phyloP scores from a whole-genome alignment of 441 rosid genomes.

The Arabidopsis hybrid region DNA sequence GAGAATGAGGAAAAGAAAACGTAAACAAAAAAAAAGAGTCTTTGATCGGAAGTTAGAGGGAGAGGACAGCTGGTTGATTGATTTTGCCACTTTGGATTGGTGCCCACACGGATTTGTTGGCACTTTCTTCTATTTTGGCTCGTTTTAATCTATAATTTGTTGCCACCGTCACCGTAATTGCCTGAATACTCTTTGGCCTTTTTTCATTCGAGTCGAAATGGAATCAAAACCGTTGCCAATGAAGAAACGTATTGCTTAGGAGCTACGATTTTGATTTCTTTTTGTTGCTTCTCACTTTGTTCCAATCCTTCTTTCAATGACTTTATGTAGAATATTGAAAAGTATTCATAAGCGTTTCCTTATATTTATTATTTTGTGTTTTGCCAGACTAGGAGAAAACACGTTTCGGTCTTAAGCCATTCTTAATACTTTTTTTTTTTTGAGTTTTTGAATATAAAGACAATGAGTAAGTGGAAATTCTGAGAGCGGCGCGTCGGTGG shows the following conservation, averaged over 20 bases:
- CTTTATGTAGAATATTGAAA: not conserved
- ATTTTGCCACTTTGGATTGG: slow-evolving; percentile 2
- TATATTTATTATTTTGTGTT: not conserved
- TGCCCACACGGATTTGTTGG: slow-evolving; percentile 35
- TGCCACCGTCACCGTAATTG: slow-evolving; percentile 26
- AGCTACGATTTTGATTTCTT: slow-evolving; percentile 18
- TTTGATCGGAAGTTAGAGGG: slow-evolving; percentile 27
- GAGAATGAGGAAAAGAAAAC: slow-evolving; percentile 11
- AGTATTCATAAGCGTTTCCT: slow-evolving; percentile 5
- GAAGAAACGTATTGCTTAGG: slow-evolving; percentile 36
- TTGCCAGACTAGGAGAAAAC: not conserved
- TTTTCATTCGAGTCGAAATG: not conserved
- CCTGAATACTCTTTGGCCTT: not conserved
- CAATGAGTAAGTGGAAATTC: slow-evolving; percentile 18
- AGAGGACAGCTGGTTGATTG: slow-evolving; percentile 42
- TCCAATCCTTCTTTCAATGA: slow-evolving; percentile 13
- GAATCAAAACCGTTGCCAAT: slow-evolving; percentile 27
- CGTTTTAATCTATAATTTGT: not conserved
- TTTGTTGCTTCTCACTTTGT: slow-evolving; percentile 23
- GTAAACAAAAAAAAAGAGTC: slow-evolving; percentile 14
- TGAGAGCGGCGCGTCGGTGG: slow-evolving; percentile 36
- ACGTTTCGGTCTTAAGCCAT: slow-evolving; percentile 11
- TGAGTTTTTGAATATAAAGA: slow-evolving; percentile 1
- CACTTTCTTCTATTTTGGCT: not conserved
- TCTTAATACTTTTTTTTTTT: slow-evolving; percentile 1